A percentile compares a stretch with the other conserved stretches of the same genome.
phyloP scores from a whole-genome alignment of 306 rosid species.

The Dalbergia oliveri region DNA sequence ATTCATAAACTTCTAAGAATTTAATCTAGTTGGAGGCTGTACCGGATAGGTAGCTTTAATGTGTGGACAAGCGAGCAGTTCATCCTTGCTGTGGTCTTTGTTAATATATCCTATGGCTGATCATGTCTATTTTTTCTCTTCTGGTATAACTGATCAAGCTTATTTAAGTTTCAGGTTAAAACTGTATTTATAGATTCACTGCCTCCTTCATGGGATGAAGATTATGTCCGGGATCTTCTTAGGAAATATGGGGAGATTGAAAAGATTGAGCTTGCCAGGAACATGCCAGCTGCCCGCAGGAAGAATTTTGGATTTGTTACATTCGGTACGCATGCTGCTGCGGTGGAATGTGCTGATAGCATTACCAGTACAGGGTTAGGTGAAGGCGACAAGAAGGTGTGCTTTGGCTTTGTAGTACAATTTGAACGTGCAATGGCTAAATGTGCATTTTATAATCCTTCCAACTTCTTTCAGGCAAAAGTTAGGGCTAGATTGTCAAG shows the following conservation, averaged over 20 bases:
- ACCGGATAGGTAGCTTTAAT: conserved; percentile 8
- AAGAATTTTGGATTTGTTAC: conserved; percentile 93
- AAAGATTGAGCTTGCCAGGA: conserved; percentile 86
- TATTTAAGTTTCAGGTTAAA: conserved; percentile 75
- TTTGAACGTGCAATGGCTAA: conserved; percentile 1
- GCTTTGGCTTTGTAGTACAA: conserved; percentile 35
- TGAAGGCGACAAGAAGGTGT: conserved; percentile 85
- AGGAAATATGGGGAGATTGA: conserved; percentile 81
- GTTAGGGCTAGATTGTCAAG: conserved; percentile 96
- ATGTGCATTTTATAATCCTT: conserved; percentile 33
- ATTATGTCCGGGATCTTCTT: conserved; percentile 69
- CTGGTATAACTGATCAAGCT: conserved; percentile 41
- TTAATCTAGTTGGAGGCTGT: neutral
- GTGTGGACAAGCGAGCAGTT: conserved; percentile 6
- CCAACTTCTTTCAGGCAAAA: conserved; percentile 70
- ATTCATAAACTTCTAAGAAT: neutral
- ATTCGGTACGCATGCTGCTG: conserved; percentile 85
- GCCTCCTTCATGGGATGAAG: conserved; percentile 94
- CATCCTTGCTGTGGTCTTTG: conserved; percentile 1
- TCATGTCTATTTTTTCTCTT: neutral
- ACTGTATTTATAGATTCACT: conserved; percentile 94
- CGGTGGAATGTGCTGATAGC: conserved; percentile 86
- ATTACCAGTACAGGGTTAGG: conserved; percentile 86
- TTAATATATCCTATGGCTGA: conserved; percentile 12
- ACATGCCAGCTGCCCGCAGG: conserved; percentile 92